A percentile compares a stretch with the other conserved stretches of the same genome.
phyloP scores from a whole-genome alignment of 2,329 filamentous ascomycete genomes.

The Aureobasidium sp. region DNA sequence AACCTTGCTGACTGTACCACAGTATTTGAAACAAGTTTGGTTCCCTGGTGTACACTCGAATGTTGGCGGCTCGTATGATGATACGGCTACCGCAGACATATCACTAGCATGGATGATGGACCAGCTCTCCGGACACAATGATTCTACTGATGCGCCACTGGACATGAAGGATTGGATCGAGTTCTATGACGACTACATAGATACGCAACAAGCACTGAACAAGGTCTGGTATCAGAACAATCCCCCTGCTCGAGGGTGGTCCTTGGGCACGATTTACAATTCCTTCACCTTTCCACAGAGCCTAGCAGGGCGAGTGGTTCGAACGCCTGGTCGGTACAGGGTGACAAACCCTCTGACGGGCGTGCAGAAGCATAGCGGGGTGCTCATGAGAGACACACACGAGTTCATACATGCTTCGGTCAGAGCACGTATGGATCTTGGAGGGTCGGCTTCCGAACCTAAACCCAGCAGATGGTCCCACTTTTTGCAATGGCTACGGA shows the following conservation, averaged over 20 bases:
- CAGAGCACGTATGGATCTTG: conserved; percentile 29
- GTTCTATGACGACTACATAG: conserved; percentile 30
- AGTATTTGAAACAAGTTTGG: conserved; percentile 47
- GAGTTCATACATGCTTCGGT: conserved; percentile 32
- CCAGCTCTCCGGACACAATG: conserved; percentile 27
- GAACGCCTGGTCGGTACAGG: conserved; percentile 28
- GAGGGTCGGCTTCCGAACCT: conserved; percentile 23
- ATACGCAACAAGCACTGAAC: conserved; percentile 16
- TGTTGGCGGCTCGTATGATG: conserved; percentile 41
- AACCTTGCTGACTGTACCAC: conserved; percentile 12
- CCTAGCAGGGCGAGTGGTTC: conserved; percentile 24
- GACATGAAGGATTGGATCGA: conserved; percentile 27
- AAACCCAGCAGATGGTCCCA: conserved; percentile 20
- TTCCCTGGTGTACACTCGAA: conserved; percentile 50
- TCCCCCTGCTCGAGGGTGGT: conserved; percentile 24
- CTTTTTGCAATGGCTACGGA: conserved; percentile 18
- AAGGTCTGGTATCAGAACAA: conserved; percentile 23
- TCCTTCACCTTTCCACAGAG: conserved; percentile 29
- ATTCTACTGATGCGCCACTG: neutral
- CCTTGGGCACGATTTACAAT: conserved; percentile 29
- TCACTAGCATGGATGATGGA: conserved; percentile 39
- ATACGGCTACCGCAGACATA: conserved; percentile 31
- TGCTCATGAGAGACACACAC: conserved; percentile 26
- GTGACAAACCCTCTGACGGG: conserved; percentile 26
- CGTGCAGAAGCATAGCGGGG: conserved; percentile 10